phyloP scores from a whole-genome alignment of 1,284 basidiomycete species.

The Moesziomyces sp. region DNA sequence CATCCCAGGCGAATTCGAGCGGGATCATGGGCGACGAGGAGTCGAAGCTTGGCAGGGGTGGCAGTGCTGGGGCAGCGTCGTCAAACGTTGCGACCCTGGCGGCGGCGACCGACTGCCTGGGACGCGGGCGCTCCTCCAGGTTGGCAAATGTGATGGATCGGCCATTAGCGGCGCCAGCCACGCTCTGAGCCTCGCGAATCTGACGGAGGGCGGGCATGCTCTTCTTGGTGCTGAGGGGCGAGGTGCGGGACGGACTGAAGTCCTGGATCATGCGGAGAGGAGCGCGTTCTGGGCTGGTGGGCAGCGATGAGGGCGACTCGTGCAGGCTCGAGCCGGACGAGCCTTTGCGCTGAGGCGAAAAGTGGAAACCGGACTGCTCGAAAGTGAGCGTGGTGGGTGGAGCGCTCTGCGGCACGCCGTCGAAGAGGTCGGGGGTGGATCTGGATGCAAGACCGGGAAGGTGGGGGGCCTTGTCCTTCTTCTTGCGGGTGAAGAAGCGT shows the following conservation, averaged over 20 bases:
- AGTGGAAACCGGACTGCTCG: constrained; percentile 41
- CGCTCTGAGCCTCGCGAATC: constrained; percentile 31
- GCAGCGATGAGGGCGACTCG: constrained; percentile 26
- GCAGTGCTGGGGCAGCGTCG: constrained; percentile 30
- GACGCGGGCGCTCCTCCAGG: constrained; percentile 17
- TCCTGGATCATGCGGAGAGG: constrained; percentile 10
- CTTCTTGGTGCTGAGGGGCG: constrained; percentile 26
- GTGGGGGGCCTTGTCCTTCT: constrained; percentile 45
- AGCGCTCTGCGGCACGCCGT: constrained; percentile 44
- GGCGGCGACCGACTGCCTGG: constrained; percentile 7
- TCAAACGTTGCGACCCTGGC: constrained; percentile 13
- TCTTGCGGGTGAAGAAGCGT: constrained; percentile 55
- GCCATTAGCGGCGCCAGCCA: constrained; percentile 1
- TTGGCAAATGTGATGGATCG: constrained; percentile 23
- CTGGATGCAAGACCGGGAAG: constrained; percentile 27
- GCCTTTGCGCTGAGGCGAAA: constrained; percentile 27
- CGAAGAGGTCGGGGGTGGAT: constrained; percentile 40
- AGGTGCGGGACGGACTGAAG: constrained; percentile 16
- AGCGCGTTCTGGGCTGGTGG: constrained; percentile 33
- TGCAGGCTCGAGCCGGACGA: constrained; percentile 24
- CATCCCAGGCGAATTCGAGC: constrained; percentile 33
- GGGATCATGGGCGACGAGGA: constrained; percentile 48
- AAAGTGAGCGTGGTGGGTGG: constrained; percentile 51
- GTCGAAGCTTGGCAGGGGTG: constrained; percentile 40
- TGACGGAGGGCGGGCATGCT: constrained; percentile 50